These are phyloP conservation scores for Begonia peltatifolia DNA, from an alignment of 306 rosid genomes.

Conservation along the genomic window DNA sequence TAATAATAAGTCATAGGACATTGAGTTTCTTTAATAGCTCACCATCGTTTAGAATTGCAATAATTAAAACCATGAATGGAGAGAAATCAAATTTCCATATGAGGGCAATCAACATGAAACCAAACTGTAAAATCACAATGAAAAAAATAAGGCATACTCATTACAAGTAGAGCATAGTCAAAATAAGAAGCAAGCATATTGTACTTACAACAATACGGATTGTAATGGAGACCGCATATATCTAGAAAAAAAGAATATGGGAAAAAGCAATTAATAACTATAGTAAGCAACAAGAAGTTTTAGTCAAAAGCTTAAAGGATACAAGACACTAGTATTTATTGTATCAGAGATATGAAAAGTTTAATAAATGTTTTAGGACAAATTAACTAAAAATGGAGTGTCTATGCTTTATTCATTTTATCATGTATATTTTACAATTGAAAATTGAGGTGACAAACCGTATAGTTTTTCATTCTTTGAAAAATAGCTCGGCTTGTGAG, in stretches of 20 bases:
- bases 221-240: conserved; percentile 96
- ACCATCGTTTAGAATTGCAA: conserved; percentile 94
- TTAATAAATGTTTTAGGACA: too few species aligned
- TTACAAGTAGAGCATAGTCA: conserved; percentile 2
- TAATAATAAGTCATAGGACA: background rate
- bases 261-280: background rate
- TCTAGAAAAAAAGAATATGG: conserved; percentile 31
- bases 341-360: too few species aligned
- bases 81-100: conserved; percentile 97
- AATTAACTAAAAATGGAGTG: too few species aligned
- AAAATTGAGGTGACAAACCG: conserved; percentile 25
- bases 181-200: background rate
- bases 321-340: too few species aligned
- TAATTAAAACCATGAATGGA: conserved; percentile 97
- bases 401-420: too few species aligned
- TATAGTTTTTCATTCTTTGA: conserved; percentile 98
- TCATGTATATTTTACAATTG: too few species aligned
- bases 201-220: conserved; percentile 94
- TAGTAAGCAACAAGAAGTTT: background rate
- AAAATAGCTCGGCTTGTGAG: conserved; percentile 94
- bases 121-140: conserved; percentile 47
- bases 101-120: conserved; percentile 88
- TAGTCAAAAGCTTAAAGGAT: too few species aligned
- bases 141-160: conserved; percentile 8
- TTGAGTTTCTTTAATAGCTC: conserved; percentile 4